phyloP scores from a whole-genome alignment of 768 basidiomycete species.

The Agrocybe chaxingu region DNA sequence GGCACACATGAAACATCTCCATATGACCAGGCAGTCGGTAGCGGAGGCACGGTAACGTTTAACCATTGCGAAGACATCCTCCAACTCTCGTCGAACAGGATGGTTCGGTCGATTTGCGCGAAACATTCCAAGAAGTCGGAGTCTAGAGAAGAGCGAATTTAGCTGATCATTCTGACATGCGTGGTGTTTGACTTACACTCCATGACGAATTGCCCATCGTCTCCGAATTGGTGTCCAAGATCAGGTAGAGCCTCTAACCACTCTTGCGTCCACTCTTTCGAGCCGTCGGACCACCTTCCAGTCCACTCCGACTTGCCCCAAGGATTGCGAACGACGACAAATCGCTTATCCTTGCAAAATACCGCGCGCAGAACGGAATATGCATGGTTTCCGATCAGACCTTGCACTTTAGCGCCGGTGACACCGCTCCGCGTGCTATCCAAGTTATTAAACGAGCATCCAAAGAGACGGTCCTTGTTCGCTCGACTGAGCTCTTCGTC shows the following conservation, averaged over 20 bases:
- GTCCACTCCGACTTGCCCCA: slow-evolving; percentile 50
- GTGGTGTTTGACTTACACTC: slow-evolving; percentile 32
- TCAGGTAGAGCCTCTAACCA: slow-evolving; percentile 38
- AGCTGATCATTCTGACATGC: slow-evolving; percentile 25
- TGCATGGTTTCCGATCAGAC: slow-evolving; percentile 39
- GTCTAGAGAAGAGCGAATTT: slow-evolving; percentile 19
- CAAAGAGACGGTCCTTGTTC: slow-evolving; percentile 51
- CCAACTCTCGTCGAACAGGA: slow-evolving; percentile 48
- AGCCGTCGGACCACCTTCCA: slow-evolving; percentile 47
- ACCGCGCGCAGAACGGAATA: slow-evolving; percentile 46
- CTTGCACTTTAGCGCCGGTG: slow-evolving; percentile 26
- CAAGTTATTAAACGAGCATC: slow-evolving; percentile 42
- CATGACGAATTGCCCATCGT: slow-evolving; percentile 51
- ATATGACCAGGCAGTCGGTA: slow-evolving; percentile 47
- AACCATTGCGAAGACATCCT: slow-evolving; percentile 48
- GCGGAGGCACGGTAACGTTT: slow-evolving; percentile 36
- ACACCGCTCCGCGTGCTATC: slow-evolving; percentile 29
- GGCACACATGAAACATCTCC: slow-evolving; percentile 54
- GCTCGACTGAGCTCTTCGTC: slow-evolving; percentile 47
- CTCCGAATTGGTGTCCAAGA: slow-evolving; percentile 41
- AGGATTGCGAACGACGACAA: slow-evolving; percentile 47
- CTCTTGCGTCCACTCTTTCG: slow-evolving; percentile 47
- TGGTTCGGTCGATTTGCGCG: slow-evolving; percentile 39
- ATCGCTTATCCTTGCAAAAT: slow-evolving; percentile 42
- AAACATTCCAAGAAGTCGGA: slow-evolving; percentile 42